A percentile compares a stretch with the other conserved stretches of the same genome.
These are phyloP conservation scores for Gastrolobium bilobum DNA, from an alignment of 306 rosid genomes.

Conservation along the genomic window DNA sequence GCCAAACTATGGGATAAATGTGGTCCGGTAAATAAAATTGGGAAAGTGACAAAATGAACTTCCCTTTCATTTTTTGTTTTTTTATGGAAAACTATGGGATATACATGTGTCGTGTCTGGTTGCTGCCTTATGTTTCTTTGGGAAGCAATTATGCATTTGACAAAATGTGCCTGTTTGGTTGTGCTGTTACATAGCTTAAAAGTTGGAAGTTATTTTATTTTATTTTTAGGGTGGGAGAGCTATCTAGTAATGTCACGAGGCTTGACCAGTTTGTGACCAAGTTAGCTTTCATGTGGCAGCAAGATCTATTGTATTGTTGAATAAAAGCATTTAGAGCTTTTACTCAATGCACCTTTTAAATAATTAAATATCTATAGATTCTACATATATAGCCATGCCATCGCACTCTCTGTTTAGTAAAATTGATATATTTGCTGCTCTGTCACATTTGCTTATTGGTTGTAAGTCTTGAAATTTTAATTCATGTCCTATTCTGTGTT, in stretches of 20 bases:
- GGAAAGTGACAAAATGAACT: constrained; percentile 1
- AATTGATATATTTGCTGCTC: too few species aligned
- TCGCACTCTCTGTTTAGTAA: too few species aligned
- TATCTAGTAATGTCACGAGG: not conserved
- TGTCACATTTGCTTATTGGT: too few species aligned
- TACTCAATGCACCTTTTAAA: not conserved
- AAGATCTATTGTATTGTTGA: constrained; percentile 5
- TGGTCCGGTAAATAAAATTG: constrained; percentile 24
- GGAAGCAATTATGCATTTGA: not conserved
- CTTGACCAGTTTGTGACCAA: not conserved
- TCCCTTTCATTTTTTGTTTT: not conserved
- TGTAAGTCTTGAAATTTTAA: too few species aligned
- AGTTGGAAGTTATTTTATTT: not conserved
- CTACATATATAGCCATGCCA: too few species aligned
- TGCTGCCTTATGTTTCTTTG: not conserved
- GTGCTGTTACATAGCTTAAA: not conserved
- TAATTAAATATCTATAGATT: not conserved
- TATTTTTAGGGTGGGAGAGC: constrained; percentile 3
- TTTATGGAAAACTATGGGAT: constrained; percentile 2
- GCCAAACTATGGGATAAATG: too few species aligned
- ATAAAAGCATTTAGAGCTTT: not conserved
- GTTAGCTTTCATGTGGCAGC: not conserved
- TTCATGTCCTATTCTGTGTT: too few species aligned
- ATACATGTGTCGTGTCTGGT: constrained; percentile 32
- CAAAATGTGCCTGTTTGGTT: not conserved